Conservation (phyloP, 1,284 basidiomycete species). For the Anthracocystis walkeri region DNA sequence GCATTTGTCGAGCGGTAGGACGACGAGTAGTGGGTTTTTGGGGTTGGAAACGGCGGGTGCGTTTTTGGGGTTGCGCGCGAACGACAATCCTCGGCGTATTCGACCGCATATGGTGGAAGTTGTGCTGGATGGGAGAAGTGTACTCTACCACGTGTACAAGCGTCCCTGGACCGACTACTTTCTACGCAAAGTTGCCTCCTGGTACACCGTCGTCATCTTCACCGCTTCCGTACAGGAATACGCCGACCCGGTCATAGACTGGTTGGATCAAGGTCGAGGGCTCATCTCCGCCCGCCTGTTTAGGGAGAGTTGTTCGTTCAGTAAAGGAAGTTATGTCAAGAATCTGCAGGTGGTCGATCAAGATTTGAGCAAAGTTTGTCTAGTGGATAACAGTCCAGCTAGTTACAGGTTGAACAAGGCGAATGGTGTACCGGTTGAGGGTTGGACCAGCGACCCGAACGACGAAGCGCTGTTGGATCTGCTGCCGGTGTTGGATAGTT, state of each 20-base stretch:
- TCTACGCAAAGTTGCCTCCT: conserved; percentile 79
- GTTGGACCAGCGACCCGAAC: conserved; percentile 96
- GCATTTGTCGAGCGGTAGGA: conserved; percentile 28
- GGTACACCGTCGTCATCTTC: conserved; percentile 99
- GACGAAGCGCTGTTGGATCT: conserved; percentile 97
- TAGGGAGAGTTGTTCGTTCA: conserved; percentile 92
- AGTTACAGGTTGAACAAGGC: conserved; percentile 94
- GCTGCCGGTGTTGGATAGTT: conserved; percentile 91
- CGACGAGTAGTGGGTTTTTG: conserved; percentile 46
- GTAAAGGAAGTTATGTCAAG: conserved; percentile 95
- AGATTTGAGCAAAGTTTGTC: conserved; percentile 89
- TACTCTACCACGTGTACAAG: conserved; percentile 98
- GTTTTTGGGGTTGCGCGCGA: conserved; percentile 60
- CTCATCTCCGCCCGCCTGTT: conserved; percentile 90
- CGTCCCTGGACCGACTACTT: conserved; percentile 84
- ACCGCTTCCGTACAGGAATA: conserved; percentile 99
- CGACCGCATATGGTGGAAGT: conserved; percentile 95
- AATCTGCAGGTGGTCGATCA: conserved; percentile 87
- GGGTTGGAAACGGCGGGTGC: conserved; percentile 61
- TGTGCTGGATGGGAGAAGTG: conserved; percentile 85
- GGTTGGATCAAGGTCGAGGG: conserved; percentile 90
- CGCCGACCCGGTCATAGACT: conserved; percentile 99
- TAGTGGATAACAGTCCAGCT: conserved; percentile 95
- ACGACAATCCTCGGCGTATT: conserved; percentile 70
- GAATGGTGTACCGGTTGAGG: conserved; percentile 98